These are phyloP conservation scores for Orbilia oligospora DNA, from an alignment of 2,329 filamentous ascomycete species.

Conservation along the genomic window DNA sequence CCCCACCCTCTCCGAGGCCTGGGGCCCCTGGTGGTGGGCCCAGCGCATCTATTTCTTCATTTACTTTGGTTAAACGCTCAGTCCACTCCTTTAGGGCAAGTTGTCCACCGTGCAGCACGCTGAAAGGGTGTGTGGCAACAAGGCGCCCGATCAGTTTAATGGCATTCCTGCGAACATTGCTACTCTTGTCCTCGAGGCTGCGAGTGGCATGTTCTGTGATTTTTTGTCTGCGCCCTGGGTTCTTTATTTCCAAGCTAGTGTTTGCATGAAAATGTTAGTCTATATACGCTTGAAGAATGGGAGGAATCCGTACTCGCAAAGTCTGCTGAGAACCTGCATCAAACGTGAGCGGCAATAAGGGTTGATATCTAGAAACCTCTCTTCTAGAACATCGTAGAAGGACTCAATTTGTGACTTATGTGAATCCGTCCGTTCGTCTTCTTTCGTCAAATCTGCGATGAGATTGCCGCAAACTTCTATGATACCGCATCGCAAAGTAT, in stretches of 20 bases:
- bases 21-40: slow-evolving; percentile 81
- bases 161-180: slow-evolving; percentile 93
- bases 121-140: slow-evolving; percentile 95
- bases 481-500: slow-evolving; percentile 90
- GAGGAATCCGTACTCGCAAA: slow-evolving; percentile 75
- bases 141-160: slow-evolving; percentile 91
- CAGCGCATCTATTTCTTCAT: slow-evolving; percentile 83
- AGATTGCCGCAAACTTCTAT: slow-evolving; percentile 98
- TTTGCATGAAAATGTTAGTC: neutral
- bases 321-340: slow-evolving; percentile 85
- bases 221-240: slow-evolving; percentile 88
- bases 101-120: slow-evolving; percentile 88
- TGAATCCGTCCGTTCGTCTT: slow-evolving; percentile 86
- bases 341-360: slow-evolving; percentile 93
- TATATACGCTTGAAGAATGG: neutral
- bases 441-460: slow-evolving; percentile 88
- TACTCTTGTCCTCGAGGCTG: slow-evolving; percentile 97
- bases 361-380: slow-evolving; percentile 95
- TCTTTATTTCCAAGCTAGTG: slow-evolving; percentile 83
- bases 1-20: slow-evolving; percentile 78
- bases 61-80: slow-evolving; percentile 82
- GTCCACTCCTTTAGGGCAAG: slow-evolving; percentile 89
- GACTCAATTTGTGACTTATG: slow-evolving; percentile 95
- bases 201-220: slow-evolving; percentile 88
- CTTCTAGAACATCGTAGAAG: slow-evolving; percentile 96